Evolutionary conservation across 139 green algal species (phyloP), one percentile per base, ranked within the genome.

Genomic region (Chlorella sp.): DNA sequence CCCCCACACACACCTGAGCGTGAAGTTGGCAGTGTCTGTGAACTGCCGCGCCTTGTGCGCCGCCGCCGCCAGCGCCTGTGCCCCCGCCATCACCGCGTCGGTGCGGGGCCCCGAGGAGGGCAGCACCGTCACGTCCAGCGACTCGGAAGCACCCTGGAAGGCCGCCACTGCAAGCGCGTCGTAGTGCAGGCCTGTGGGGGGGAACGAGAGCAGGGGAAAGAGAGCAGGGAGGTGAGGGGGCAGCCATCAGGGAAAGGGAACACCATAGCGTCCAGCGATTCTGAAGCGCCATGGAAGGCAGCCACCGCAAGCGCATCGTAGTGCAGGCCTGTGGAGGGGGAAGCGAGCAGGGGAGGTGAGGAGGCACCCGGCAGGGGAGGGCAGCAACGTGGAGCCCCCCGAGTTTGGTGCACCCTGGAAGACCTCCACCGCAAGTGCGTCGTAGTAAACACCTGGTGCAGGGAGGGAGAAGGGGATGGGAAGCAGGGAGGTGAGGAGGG

Each of bases 21-120:
- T 97, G 91, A 99, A 99, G 91, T 96, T 97, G 34, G 95, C 91
- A 19, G 92, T 97, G 91, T 98, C 93, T 40, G 96, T 98, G 91
- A 96, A 98, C 88, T 95, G 92, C 5, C 95, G 92, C 15, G 93
- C 94, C 3, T 90, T 60, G 69, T 98, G 92, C 15, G 92, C 88
- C 57, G 85, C 24, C 42, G 75, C 86, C 60, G 96, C 92, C 37
- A 98, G 88, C 39, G 91, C 66, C 40, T 88, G 86, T 12, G 95
- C 95, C 9, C 87, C 96, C 30, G 34, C 26, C 87, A 94, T 92
- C 18, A 95, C 82, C 5, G 39, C 90, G 5, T 88, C 81, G 34
- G 71, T 86, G 2, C 81, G 48, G 18, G 64, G 28, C 5, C 88
- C 86, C 28, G 30, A 53, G 5, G 83, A n/a, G 28, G 93, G 89